Evolutionary conservation across 2,329 filamentous ascomycete species (phyloP).

Genomic region (Plenodomus lindquistii): DNA sequence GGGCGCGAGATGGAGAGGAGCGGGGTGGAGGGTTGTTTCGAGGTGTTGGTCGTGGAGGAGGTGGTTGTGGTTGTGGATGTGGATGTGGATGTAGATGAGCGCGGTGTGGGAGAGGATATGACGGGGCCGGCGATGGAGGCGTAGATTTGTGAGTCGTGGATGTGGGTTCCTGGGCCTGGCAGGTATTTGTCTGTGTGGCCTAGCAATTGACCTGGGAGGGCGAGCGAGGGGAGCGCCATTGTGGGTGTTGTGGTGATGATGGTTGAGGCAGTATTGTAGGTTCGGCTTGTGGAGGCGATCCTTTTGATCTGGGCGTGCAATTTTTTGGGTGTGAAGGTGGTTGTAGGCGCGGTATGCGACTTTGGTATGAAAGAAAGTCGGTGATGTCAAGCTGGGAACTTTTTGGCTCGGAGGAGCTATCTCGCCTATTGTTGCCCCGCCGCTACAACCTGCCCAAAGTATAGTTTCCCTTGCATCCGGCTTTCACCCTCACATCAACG

Average conservation of each 20-base stretch:
- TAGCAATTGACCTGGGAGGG: constrained; percentile 81
- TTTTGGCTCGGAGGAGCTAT: constrained; percentile 25
- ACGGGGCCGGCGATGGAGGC: constrained; percentile 81
- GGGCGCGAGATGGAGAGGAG: constrained; percentile 44
- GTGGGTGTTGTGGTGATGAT: neutral
- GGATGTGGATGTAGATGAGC: constrained; percentile 60
- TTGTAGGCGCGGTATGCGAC: constrained; percentile 1
- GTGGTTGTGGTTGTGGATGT: constrained; percentile 43
- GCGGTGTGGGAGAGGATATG: constrained; percentile 44
- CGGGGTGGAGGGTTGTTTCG: constrained; percentile 52
- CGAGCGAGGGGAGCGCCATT: constrained; percentile 54
- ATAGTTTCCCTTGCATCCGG: no score
- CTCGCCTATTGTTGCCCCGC: constrained; percentile 28
- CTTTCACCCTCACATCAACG: neutral
- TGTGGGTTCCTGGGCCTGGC: constrained; percentile 82
- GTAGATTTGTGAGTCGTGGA: constrained; percentile 74
- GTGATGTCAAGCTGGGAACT: constrained; percentile 15
- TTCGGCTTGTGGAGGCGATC: no score
- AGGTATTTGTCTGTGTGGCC: constrained; percentile 68
- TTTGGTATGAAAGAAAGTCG: constrained; percentile 1
- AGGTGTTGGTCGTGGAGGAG: constrained; percentile 37
- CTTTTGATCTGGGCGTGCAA: neutral
- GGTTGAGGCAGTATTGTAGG: neutral
- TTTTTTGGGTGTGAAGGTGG: neutral
- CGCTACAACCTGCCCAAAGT: constrained; percentile 18